Percentiles rank a stretch among this genome's conserved stretches.
Conservation (phyloP, 83 land plant species). For the Picea abies region DNA sequence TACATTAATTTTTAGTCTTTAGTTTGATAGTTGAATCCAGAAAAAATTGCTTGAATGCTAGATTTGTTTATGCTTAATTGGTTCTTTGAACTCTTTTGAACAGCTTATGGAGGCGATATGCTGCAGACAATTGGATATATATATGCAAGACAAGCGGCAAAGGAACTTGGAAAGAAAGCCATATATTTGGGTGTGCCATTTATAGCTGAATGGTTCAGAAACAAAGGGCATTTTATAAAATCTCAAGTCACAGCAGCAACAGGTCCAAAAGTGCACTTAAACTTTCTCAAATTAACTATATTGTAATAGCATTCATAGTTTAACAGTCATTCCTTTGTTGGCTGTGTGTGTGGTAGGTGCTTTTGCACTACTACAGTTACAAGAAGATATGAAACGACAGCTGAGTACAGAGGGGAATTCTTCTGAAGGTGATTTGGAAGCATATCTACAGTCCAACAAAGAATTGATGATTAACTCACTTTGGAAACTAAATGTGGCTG, state of each 20-base stretch:
- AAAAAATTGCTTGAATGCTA: neutral
- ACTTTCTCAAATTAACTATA: neutral
- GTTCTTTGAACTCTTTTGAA: neutral
- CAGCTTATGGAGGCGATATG: conserved; percentile 82
- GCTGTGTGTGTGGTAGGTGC: conserved; percentile 46
- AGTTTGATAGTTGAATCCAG: neutral
- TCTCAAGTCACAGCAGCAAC: conserved; percentile 91
- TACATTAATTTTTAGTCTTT: neutral
- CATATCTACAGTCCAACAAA: conserved; percentile 67
- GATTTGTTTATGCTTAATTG: neutral
- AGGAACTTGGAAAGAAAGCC: conserved; percentile 87
- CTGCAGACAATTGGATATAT: conserved; percentile 85
- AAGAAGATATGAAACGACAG: conserved; percentile 78
- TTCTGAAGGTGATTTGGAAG: conserved; percentile 69
- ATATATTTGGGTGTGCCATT: conserved; percentile 80
- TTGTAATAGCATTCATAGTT: neutral
- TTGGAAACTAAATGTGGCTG: conserved; percentile 87
- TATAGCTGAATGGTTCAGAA: conserved; percentile 86
- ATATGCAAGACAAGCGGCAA: conserved; percentile 78
- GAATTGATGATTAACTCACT: conserved; percentile 76
- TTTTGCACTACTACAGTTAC: conserved; percentile 68
- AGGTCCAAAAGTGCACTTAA: conserved; percentile 33
- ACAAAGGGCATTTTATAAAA: conserved; percentile 81
- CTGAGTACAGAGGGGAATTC: conserved; percentile 64
- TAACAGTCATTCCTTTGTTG: neutral